Evolutionary conservation across 129 eudicot species (phyloP), one percentile per base, ranked within the genome.

Genomic region (Lactuca sativa): DNA sequence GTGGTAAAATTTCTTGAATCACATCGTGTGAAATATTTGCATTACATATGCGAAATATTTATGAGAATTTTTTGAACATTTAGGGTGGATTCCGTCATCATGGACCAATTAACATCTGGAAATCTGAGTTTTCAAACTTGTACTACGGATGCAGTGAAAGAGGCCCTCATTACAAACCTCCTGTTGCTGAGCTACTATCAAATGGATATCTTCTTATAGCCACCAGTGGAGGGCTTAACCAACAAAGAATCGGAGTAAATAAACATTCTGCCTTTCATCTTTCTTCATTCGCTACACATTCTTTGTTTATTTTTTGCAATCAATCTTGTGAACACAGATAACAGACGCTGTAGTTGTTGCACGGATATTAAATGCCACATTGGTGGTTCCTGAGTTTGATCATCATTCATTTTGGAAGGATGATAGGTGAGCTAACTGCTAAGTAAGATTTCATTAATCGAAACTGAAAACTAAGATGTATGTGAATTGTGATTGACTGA

Each of bases 271-370:
- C 33, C 4, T 56, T 51, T 18, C 30, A 25, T 64, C 34, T 9
- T 59, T 56, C 17, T 59, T 59, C 54, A 12, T 5, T 12, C 2
- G n/a, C 15, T 10, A 47, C 12, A 3, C 3, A 47, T 47, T 47
- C 1, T 47, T 62, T 37, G 4, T 14, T 17, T 62, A 67, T 48
- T 59, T 59, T 43, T 38, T 41, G 15, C 36, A 47, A n/a, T 32
- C 13, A 30, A 44, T 78, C 64, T 74, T 6, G 9, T 53, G 59
- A 56, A 60, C 62, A 48, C 74, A 93, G 98, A 93, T 93, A 70
- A 93, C 96, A 44, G 98, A 93, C 82, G 98, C 95, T 25, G 97
- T 93, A 77, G 95, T 87, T 18, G 98, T 93, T 71, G 96, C 98
- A 40, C 88, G 97, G 75, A 87, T 93, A 48, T 82, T 93, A 37